Conservation (phyloP, 441 rosid species). For the Brassica hybrid region DNA sequence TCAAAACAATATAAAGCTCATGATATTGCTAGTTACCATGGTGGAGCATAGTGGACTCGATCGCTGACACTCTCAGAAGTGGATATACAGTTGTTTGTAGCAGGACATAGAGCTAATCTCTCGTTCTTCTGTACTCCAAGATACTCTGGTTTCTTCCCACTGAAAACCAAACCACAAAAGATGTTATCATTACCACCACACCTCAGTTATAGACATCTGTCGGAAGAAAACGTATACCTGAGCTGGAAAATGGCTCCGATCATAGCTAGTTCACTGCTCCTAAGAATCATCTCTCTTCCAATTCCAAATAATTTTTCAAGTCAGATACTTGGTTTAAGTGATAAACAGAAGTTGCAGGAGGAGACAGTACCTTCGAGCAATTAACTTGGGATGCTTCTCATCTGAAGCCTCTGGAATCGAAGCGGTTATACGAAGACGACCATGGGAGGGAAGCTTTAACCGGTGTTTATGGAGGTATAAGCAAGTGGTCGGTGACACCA, state of each 20-base stretch:
- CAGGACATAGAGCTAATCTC: slow-evolving; percentile 80
- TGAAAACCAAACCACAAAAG: slow-evolving; percentile 37
- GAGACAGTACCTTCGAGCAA: slow-evolving; percentile 58
- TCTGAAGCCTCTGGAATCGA: slow-evolving; percentile 45
- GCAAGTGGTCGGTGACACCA: slow-evolving; percentile 53
- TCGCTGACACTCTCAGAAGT: slow-evolving; percentile 80
- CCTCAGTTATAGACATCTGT: background rate
- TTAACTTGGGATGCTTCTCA: slow-evolving; percentile 44
- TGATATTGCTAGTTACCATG: slow-evolving; percentile 54
- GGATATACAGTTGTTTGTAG: slow-evolving; percentile 82
- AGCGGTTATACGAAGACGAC: slow-evolving; percentile 43
- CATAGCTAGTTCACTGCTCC: slow-evolving; percentile 87
- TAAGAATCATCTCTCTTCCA: slow-evolving; percentile 73
- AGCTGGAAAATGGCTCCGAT: slow-evolving; percentile 78
- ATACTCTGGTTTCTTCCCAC: slow-evolving; percentile 84
- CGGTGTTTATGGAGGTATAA: slow-evolving; percentile 25
- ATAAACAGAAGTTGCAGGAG: background rate
- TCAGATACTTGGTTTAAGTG: background rate
- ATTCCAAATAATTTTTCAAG: background rate
- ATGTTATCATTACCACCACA: slow-evolving; percentile 3
- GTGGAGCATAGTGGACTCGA: slow-evolving; percentile 78
- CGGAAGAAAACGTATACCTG: slow-evolving; percentile 49
- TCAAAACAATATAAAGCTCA: background rate
- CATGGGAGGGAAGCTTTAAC: background rate
- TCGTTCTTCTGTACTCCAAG: slow-evolving; percentile 83